Evolutionary conservation across 2,329 filamentous ascomycete genomes (phyloP).

Genomic region (Colletotrichum sp.): DNA sequence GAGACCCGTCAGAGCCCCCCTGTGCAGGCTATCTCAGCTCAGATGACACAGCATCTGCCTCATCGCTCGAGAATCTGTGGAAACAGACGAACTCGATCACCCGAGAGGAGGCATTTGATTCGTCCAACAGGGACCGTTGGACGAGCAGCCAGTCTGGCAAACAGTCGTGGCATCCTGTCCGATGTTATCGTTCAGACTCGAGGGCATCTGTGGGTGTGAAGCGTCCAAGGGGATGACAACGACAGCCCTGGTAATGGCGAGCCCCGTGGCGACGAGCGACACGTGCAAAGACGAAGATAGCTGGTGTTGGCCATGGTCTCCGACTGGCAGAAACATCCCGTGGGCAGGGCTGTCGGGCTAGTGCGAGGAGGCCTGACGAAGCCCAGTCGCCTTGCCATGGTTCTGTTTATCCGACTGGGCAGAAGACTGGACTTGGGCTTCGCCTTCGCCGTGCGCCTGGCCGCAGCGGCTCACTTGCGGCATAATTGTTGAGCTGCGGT

Average conservation of each 20-base stretch:
- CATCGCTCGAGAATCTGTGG: conserved; percentile 13
- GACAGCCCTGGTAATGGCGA: background rate
- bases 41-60: conserved; percentile 18
- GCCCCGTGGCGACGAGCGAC: background rate
- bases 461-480: background rate
- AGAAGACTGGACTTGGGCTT: background rate
- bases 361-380: background rate
- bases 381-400: background rate
- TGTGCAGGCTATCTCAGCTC: conserved; percentile 8
- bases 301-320: background rate
- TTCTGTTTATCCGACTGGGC: background rate
- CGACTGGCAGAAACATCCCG: conserved; percentile 17
- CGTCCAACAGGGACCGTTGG: background rate
- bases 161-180: background rate
- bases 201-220: background rate
- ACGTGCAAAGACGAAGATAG: conserved; percentile 15
- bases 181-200: background rate
- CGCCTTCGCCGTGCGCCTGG: background rate
- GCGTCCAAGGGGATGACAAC: background rate
- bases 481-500: background rate
- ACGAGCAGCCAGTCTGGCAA: background rate
- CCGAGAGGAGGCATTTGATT: background rate
- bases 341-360: background rate
- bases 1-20: background rate
- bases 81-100: conserved; percentile 19